A percentile compares a stretch with the other conserved stretches of the same genome.
These are phyloP conservation scores for Trichocladium uniseriatum DNA, from an alignment of 495 filamentous ascomycete species.

Conservation along the genomic window DNA sequence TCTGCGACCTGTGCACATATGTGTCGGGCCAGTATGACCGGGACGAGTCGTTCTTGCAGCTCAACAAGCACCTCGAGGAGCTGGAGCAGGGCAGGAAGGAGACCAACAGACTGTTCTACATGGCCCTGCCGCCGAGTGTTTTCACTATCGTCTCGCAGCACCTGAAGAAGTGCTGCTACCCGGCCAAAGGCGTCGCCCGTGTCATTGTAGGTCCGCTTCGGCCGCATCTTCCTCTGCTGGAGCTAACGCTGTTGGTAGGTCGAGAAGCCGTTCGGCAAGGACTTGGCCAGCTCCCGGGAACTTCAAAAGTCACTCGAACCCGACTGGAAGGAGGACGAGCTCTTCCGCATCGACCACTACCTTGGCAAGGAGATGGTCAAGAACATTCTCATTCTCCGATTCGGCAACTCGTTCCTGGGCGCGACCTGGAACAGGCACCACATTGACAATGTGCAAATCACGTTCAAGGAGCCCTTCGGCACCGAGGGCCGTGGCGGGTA, in stretches of 20 bases:
- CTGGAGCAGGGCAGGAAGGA: slow-evolving; percentile 75
- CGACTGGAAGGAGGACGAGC: slow-evolving; percentile 98
- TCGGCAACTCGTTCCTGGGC: slow-evolving; percentile 98
- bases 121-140: slow-evolving; percentile 95
- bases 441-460: slow-evolving; percentile 98
- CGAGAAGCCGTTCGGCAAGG: slow-evolving; percentile 99
- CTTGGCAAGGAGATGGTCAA: slow-evolving; percentile 99
- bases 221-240: background rate
- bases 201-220: slow-evolving; percentile 62
- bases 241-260: slow-evolving; percentile 48
- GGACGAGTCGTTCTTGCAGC: slow-evolving; percentile 84
- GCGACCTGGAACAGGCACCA: slow-evolving; percentile 99
- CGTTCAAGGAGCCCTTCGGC: slow-evolving; percentile 99
- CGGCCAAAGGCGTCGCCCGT: slow-evolving; percentile 74
- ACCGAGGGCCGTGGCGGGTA: slow-evolving; percentile 99
- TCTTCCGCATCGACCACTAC: slow-evolving; percentile 99
- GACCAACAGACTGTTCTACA: slow-evolving; percentile 94
- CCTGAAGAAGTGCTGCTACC: slow-evolving; percentile 94
- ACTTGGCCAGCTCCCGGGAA: slow-evolving; percentile 85
- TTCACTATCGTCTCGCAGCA: slow-evolving; percentile 97
- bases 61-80: slow-evolving; percentile 82
- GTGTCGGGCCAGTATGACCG: slow-evolving; percentile 95
- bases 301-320: slow-evolving; percentile 92
- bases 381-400: slow-evolving; percentile 96
- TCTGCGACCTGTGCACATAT: slow-evolving; percentile 82